Base-by-base conservation (phyloP, 257 asterid species). In the Cinchona pubescens region DNA sequence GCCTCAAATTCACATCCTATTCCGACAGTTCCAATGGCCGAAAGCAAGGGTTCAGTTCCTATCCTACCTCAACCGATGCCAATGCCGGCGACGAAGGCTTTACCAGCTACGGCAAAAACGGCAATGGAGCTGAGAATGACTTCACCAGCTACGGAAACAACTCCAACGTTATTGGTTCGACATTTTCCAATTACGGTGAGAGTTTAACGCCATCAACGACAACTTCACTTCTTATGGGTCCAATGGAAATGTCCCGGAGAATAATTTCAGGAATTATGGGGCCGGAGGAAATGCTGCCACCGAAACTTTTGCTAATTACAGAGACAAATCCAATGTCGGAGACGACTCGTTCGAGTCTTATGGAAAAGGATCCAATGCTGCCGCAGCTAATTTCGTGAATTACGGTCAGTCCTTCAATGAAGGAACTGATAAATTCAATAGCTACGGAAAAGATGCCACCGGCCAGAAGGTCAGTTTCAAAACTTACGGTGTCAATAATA, bases 251-350 rank as follows among this genome's bases (percentile, higher is more conserved):
- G 76, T 45, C n/a, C 97, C 97, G 3, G 34, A 76, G 23, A 92
- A 90, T 37, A 78, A 78, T 32, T 94, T 94, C 92, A 79, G 21
- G 27, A 89, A 67, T 25, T 92, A 92, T 82, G 96, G 88, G 21
- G 58, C 83, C 1, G 83, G 79, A 0, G 96, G 92, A 9, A 94
- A 88, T 77, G 89, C 82, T 4, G 90, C 90, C 2, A 58, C 81
- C 0, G 97, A 92, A 43, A 86, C 80, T 0, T 92, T 94, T 87
- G 76, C 46, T 7, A 83, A n/a, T 46, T 94, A 94, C 78, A 86
- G 98, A 56, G 94, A 90, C 38, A 87, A 88, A 45, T 61, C 97
- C 56, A 94, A 92, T 38, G 96, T 92, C 11, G 98, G 98, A 1
- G 96, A 87, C 81, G 98, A 94, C 80, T 70, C 71, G 2, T 94